Conservation (phyloP, 768 basidiomycete species). For the Sporobolomyces phaffii region DNA sequence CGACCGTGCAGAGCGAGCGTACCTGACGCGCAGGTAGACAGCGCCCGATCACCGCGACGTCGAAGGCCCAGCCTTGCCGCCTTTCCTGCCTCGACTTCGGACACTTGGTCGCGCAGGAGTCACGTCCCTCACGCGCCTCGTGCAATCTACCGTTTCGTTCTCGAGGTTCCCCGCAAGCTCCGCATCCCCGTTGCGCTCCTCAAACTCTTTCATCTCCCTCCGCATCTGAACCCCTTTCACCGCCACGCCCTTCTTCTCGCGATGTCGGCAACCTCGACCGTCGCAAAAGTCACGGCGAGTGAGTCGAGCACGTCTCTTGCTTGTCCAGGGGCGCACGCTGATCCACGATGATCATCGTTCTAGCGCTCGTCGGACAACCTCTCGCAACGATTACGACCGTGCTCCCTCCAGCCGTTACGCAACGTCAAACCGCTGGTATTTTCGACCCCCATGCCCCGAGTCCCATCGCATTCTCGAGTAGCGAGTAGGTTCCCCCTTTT, state of each 20-base stretch:
- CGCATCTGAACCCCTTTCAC: neutral
- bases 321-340: neutral
- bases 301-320: neutral
- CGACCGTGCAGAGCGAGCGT: no score
- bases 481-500: conserved; percentile 14
- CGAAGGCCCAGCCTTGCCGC: no score
- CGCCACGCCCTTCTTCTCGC: neutral
- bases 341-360: no score
- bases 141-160: no score
- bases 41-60: no score
- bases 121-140: no score
- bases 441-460: conserved; percentile 21
- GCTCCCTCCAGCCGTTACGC: neutral
- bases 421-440: conserved; percentile 13
- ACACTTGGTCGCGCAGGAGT: no score
- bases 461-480: conserved; percentile 13
- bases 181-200: neutral
- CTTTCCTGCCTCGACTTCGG: no score
- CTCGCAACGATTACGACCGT: conserved; percentile 5
- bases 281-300: conserved; percentile 33
- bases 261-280: conserved; percentile 5
- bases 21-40: no score
- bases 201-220: neutral
- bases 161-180: no score
- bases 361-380: conserved; percentile 23